Evolutionary conservation across 2,329 filamentous ascomycete species (phyloP).

Genomic region (Calonectria pteridis): DNA sequence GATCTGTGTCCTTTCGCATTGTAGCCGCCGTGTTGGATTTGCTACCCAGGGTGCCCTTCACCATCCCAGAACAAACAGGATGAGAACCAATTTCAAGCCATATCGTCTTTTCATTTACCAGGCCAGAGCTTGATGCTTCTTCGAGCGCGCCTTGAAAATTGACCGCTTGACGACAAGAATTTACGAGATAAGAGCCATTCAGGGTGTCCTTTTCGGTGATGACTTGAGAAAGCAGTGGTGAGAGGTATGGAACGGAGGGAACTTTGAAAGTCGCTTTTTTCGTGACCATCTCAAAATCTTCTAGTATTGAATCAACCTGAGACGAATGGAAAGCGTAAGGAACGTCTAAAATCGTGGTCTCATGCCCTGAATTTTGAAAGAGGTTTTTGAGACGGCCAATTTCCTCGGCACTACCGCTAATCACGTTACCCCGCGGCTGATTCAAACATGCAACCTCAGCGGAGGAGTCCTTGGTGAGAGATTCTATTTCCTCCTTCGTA

Average conservation of each 20-base stretch:
- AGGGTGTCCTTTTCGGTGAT: slow-evolving; percentile 62
- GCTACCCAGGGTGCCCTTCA: slow-evolving; percentile 70
- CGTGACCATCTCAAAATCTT: slow-evolving; percentile 67
- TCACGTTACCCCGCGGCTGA: slow-evolving; percentile 78
- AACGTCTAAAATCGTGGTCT: slow-evolving; percentile 61
- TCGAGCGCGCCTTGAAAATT: slow-evolving; percentile 73
- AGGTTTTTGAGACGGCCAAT: slow-evolving; percentile 57
- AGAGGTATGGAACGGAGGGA: slow-evolving; percentile 71
- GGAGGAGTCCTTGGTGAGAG: slow-evolving; percentile 48
- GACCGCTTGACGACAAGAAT: slow-evolving; percentile 73
- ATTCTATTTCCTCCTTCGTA: background rate
- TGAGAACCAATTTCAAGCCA: slow-evolving; percentile 80
- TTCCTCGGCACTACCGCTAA: slow-evolving; percentile 62
- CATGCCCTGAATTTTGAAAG: slow-evolving; percentile 53
- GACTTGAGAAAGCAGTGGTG: slow-evolving; percentile 69
- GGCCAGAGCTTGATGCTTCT: slow-evolving; percentile 59
- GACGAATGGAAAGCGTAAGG: slow-evolving; percentile 67
- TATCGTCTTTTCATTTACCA: slow-evolving; percentile 67
- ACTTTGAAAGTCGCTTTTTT: slow-evolving; percentile 52
- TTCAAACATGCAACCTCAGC: slow-evolving; percentile 79
- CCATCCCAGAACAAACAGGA: slow-evolving; percentile 72
- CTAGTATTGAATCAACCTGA: slow-evolving; percentile 67
- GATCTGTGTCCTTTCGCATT: slow-evolving; percentile 72
- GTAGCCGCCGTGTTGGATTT: slow-evolving; percentile 67
- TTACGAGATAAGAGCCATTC: slow-evolving; percentile 69